These are phyloP conservation scores for Aspergillus kassunensis DNA, from an alignment of 495 filamentous ascomycete genomes.

Conservation along the genomic window DNA sequence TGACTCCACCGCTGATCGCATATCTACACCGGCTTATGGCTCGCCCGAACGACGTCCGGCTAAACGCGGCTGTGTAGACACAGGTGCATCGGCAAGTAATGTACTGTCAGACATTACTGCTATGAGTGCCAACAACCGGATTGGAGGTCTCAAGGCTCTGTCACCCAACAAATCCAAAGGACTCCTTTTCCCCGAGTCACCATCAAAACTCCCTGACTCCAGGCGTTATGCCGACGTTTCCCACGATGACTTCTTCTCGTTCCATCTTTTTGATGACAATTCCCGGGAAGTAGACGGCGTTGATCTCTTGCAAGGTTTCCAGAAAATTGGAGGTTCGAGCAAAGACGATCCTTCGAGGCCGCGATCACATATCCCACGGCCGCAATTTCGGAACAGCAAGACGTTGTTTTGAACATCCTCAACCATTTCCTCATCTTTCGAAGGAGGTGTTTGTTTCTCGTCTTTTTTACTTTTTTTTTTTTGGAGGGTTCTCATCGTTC, in stretches of 20 bases:
- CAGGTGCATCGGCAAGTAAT: slow-evolving; percentile 39
- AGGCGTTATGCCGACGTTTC: slow-evolving; percentile 52
- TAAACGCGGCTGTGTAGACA: slow-evolving; percentile 59
- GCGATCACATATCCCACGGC: slow-evolving; percentile 31
- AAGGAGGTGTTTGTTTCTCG: not conserved
- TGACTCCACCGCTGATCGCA: slow-evolving; percentile 50
- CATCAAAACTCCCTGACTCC: slow-evolving; percentile 46
- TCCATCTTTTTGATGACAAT: slow-evolving; percentile 58
- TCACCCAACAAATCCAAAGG: slow-evolving; percentile 32
- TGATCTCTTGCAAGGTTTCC: slow-evolving; percentile 85
- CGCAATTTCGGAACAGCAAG: slow-evolving; percentile 39
- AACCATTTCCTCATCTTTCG: not conserved
- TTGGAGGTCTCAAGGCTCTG: slow-evolving; percentile 33
- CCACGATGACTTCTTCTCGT: slow-evolving; percentile 60
- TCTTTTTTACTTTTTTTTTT: not conserved
- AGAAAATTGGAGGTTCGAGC: slow-evolving; percentile 68
- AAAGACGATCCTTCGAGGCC: slow-evolving; percentile 30
- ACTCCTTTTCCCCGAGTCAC: slow-evolving; percentile 45
- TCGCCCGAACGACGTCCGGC: slow-evolving; percentile 74
- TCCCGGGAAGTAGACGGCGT: slow-evolving; percentile 62
- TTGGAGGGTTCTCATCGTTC: not conserved
- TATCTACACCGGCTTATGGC: slow-evolving; percentile 52
- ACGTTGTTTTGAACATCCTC: slow-evolving; percentile 35
- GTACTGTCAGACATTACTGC: slow-evolving; percentile 65
- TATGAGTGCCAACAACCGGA: slow-evolving; percentile 45